Base-by-base conservation (phyloP, 208 protist genomes). In the Plasmodiophora brassicae region DNA sequence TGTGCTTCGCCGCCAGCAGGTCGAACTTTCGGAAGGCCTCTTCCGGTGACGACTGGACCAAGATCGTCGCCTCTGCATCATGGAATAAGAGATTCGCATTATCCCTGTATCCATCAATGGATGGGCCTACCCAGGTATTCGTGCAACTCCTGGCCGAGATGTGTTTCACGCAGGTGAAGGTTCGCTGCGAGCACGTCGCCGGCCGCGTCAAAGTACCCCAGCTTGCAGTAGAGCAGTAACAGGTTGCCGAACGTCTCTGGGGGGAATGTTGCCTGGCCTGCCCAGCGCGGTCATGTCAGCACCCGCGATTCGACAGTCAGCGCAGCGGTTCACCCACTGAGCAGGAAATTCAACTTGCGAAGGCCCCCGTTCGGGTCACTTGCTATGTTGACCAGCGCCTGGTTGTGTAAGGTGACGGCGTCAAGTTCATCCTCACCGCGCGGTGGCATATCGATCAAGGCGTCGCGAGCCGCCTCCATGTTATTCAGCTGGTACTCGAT, bases 351-450 rank as follows among this genome's bases (percentile, higher is more conserved):
- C 85, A 98, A 92, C 93, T 78, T 98, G 98, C 90, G 94, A 90
- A 98, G 97, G 0, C 95, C 96, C 53, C 85, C 94, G 35, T 95
- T 96, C 0, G 96, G 95, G 88, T 98, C 96, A 71, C 95, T 92
- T 83, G 95, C 93, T 95, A 98, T 98, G 93, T 97, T 97, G 88
- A 98, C 94, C 45, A 98, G 93, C 0, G 96, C 96, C n/a, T 96
- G 96, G 95, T 98, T 98, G 93, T 98, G 97, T 54, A 98, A 92
- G 71, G 97, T 98, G 25, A 98, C 96, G n/a, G 96, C 94, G 91
- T 98, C 97, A 0, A 98, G 93, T 91, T 98, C 96, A 88, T 97
- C 95, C 60, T 98, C 96, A 14, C 90, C 84, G 85, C 97, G 94
- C 25, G 96, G 97, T 10, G 97, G 97, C 97, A 98, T 98, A 90